These are phyloP conservation scores for Pittosporum tobira DNA, from an alignment of 129 eudicot species.

Conservation along the genomic window DNA sequence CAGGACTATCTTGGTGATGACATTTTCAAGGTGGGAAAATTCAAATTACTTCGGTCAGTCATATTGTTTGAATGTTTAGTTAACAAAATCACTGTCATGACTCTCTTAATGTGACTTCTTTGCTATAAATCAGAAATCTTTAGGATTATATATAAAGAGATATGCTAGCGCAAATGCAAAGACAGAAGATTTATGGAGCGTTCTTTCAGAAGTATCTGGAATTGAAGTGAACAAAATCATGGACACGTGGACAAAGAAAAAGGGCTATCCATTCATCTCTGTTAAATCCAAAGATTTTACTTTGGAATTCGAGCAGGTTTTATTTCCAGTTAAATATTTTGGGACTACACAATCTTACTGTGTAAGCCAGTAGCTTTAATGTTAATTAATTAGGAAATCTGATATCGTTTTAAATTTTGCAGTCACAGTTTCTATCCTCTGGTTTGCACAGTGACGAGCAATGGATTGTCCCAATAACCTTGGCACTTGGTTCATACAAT, in stretches of 20 bases:
- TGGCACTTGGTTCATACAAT: slow-evolving; percentile 36
- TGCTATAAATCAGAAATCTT: slow-evolving; percentile 32
- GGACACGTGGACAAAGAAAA: slow-evolving; percentile 52
- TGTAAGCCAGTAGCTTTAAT: too few relatives aligned
- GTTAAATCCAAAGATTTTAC: slow-evolving; percentile 22
- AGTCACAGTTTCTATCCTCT: slow-evolving; percentile 33
- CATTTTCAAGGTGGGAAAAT: slow-evolving; percentile 36
- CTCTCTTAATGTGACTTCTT: slow-evolving; percentile 21
- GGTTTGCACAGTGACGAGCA: slow-evolving; percentile 35
- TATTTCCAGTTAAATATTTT: background rate
- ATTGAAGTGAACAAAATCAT: slow-evolving; percentile 40
- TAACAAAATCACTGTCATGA: slow-evolving; percentile 1
- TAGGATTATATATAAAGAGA: slow-evolving; percentile 43
- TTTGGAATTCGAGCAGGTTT: slow-evolving; percentile 51
- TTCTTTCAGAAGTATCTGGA: slow-evolving; percentile 45
- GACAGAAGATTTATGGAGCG: slow-evolving; percentile 48
- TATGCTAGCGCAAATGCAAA: slow-evolving; percentile 35
- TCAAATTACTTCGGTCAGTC: background rate
- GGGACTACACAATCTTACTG: too few relatives aligned
- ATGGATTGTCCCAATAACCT: slow-evolving; percentile 42
- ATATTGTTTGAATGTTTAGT: background rate
- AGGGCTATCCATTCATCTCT: slow-evolving; percentile 39
- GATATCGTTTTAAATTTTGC: slow-evolving; percentile 17
- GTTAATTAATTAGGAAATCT: background rate
- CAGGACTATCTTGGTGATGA: slow-evolving; percentile 41